Conservation (phyloP, 805 yeast species). For the Scheffersomyces spartinae region DNA sequence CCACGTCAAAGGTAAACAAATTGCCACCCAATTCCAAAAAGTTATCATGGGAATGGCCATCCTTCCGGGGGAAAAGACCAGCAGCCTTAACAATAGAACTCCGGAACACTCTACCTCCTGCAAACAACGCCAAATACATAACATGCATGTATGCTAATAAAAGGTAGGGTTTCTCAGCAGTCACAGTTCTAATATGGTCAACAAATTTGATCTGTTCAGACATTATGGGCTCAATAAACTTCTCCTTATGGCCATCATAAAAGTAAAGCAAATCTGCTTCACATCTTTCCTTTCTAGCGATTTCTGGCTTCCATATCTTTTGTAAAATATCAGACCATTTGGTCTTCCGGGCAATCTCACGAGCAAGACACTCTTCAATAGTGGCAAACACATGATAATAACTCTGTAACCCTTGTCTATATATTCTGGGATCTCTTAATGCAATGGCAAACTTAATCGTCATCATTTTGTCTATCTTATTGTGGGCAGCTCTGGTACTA, state of each 20-base stretch:
- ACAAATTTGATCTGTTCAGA: constrained; percentile 51
- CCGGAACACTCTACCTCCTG: constrained; percentile 71
- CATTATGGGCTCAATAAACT: constrained; percentile 48
- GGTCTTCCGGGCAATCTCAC: constrained; percentile 29
- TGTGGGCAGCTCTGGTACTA: constrained; percentile 56
- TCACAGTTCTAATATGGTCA: constrained; percentile 43
- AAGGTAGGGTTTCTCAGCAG: constrained; percentile 55
- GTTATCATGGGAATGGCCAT: constrained; percentile 54
- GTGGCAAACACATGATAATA: constrained; percentile 59
- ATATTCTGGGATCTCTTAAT: constrained; percentile 60
- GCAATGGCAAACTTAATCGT: constrained; percentile 65
- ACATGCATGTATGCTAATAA: constrained; percentile 77
- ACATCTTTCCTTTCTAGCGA: constrained; percentile 48
- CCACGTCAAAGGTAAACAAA: constrained; percentile 59
- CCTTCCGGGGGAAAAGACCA: constrained; percentile 66
- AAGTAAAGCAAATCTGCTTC: constrained; percentile 56
- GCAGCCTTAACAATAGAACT: constrained; percentile 54
- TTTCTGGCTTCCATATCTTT: constrained; percentile 58
- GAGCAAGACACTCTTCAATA: constrained; percentile 42
- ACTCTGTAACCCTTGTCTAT: constrained; percentile 70
- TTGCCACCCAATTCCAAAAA: constrained; percentile 53
- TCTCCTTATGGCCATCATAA: constrained; percentile 42
- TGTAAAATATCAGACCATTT: constrained; percentile 37
- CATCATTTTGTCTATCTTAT: constrained; percentile 57
- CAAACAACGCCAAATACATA: constrained; percentile 74